phyloP scores from a whole-genome alignment of 2,329 filamentous ascomycete species.

The Colletotrichum spaethianum region DNA sequence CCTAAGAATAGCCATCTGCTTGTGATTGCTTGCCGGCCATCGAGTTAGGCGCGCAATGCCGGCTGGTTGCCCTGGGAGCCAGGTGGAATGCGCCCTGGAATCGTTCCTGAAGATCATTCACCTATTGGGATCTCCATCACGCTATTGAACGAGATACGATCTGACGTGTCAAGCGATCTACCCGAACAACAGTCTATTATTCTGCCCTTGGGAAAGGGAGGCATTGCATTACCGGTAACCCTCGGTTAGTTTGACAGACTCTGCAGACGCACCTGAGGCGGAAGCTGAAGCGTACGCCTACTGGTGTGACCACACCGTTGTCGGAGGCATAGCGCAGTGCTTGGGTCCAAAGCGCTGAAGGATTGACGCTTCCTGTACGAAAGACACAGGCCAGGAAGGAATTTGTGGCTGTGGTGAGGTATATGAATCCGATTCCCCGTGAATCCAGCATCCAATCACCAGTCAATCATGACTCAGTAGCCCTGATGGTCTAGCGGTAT shows the following conservation, averaged over 20 bases:
- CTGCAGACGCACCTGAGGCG: neutral
- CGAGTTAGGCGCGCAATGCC: neutral
- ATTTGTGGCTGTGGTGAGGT: neutral
- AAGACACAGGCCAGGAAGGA: neutral
- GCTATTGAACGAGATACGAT: neutral
- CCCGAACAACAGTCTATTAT: neutral
- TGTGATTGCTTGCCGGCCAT: neutral
- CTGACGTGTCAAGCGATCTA: neutral
- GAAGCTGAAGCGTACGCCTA: neutral
- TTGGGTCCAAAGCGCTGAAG: neutral
- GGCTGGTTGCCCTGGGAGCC: conserved; percentile 12
- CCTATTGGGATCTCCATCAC: neutral
- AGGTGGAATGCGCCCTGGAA: neutral
- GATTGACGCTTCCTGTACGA: neutral
- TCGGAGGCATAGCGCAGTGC: neutral
- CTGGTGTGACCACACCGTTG: neutral
- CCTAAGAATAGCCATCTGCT: neutral
- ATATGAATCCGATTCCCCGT: accelerated
- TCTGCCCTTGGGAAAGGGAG: neutral
- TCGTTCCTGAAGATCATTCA: conserved; percentile 15
- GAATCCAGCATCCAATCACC: neutral
- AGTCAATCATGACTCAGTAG: neutral
- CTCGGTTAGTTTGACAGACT: neutral
- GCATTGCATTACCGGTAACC: too few relatives aligned
- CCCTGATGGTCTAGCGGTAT: conserved; percentile 33